Percentiles rank a stretch among this genome's conserved stretches.
These are phyloP conservation scores for Psilocybe azurescens DNA, from an alignment of 768 basidiomycete species.

Conservation along the genomic window DNA sequence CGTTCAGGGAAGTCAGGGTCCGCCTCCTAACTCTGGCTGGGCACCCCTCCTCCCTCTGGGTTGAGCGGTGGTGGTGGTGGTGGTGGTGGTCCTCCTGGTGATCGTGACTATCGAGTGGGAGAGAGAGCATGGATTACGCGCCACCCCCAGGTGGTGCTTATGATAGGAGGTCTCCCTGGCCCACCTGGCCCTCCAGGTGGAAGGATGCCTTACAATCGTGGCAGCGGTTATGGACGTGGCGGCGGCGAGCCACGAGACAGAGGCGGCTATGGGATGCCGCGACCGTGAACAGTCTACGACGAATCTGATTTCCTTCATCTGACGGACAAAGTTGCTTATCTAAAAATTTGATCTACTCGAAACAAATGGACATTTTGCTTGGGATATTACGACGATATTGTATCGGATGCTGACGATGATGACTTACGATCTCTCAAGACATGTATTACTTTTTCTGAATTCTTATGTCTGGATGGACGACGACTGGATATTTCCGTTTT, in stretches of 20 bases:
- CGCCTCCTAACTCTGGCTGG: conserved; percentile 20
- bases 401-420: neutral
- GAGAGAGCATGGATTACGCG: conserved; percentile 28
- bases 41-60: conserved; percentile 27
- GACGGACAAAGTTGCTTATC: neutral
- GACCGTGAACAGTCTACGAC: conserved; percentile 6
- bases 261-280: conserved; percentile 17
- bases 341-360: neutral
- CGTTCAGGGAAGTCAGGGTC: conserved; percentile 24
- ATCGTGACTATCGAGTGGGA: conserved; percentile 38
- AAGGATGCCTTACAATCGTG: conserved; percentile 20
- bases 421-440: neutral
- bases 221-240: conserved; percentile 28
- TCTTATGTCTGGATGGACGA: too few species aligned
- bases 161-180: conserved; percentile 41
- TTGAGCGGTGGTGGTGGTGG: conserved; percentile 16
- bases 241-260: conserved; percentile 16
- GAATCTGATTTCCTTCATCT: neutral
- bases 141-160: conserved; percentile 32
- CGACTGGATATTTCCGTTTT: too few species aligned
- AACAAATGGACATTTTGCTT: neutral
- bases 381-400: neutral
- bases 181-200: conserved; percentile 30
- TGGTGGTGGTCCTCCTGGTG: conserved; percentile 29
- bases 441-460: neutral